Percentiles rank a stretch among this genome's conserved stretches.
These are phyloP conservation scores for Boechera divaricarpa DNA, from an alignment of 345 rosid genomes.

Conservation along the genomic window DNA sequence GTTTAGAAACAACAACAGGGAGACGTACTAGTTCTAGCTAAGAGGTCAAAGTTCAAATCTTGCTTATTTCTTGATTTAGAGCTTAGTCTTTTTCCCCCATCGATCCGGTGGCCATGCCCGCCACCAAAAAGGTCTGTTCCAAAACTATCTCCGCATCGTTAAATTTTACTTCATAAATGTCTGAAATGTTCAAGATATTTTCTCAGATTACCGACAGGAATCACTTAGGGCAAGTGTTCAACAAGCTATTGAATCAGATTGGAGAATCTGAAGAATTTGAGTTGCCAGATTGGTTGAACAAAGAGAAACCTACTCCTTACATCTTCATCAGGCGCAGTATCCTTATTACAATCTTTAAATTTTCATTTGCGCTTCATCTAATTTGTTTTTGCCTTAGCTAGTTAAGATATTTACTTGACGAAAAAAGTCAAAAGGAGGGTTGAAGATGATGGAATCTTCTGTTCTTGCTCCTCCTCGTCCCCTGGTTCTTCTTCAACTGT, in stretches of 20 bases:
- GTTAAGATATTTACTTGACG: conserved; percentile 79
- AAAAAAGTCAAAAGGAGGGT: conserved; percentile 75
- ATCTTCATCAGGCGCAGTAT: conserved; percentile 90
- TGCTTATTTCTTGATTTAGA: not conserved
- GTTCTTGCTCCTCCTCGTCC: conserved; percentile 78
- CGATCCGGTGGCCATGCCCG: conserved; percentile 31
- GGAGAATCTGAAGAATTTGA: conserved; percentile 76
- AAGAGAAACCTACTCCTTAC: conserved; percentile 70
- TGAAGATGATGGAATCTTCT: conserved; percentile 97
- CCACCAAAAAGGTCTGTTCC: conserved; percentile 40
- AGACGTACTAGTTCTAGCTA: not conserved
- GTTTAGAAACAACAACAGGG: not conserved
- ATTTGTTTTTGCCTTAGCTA: conserved; percentile 46
- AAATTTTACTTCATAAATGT: not conserved
- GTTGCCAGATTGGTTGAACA: conserved; percentile 80
- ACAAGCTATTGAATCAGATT: conserved; percentile 63
- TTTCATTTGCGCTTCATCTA: not conserved
- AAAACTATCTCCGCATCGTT: not conserved
- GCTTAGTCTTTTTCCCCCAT: not conserved
- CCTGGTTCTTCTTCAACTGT: conserved; percentile 47
- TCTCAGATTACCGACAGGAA: conserved; percentile 57
- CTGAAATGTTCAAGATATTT: conserved; percentile 23
- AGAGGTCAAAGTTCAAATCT: not conserved
- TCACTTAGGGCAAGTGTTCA: conserved; percentile 61
- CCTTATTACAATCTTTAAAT: conserved; percentile 41